Base-by-base conservation (phyloP, 2,329 filamentous ascomycete species). In the Diaporthe sp. region DNA sequence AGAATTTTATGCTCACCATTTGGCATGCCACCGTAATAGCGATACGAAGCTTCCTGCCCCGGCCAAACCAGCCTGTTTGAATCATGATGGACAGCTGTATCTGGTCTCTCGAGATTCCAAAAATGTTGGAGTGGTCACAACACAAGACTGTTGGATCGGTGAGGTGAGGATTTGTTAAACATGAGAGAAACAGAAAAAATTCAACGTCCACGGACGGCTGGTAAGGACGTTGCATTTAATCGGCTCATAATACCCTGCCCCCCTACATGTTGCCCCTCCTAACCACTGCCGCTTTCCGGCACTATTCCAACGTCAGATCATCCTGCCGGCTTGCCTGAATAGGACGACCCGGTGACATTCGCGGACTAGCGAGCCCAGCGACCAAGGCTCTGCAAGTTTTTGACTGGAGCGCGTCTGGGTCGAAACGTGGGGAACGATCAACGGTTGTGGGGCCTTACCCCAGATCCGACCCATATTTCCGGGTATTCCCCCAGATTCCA, bases 1-100 rank as follows among this genome's bases (percentile, higher is more conserved):
- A 4, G 22, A 13, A 12, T 7, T 22, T 3, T 4, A 17, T 20
- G 10, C 44, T 53, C 28, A 73, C 71, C 49, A 90, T 90, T 63
- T 78, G 76, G 60, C 77, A 78, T 7, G 77, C 77, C 1, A 78
- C 60, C n/a, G 77, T 78, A 22, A 79, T 76, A 13, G 77, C 78
- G n/a, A 71, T 55, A 20, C 71, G 77, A 42, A 79, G 73, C 55
- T 49, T 74, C 47, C 72, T 58, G 49, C 78, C 78, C 10, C 77
- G 67, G n/a, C 77, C 77, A 49, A 78, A 79, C 75, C 72, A 77
- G 12, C 47, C 44, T 20, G 71, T 73, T 28, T 71, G 70, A 22
- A 75, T 61, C 73, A 77, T 77, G 60, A 42, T 71, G 6, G 47
- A 15, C 34, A 39, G 34, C 7, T 34, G 4, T 39, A 15, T 60